Conservation (phyloP, 2,329 filamentous ascomycete species). For the Beauveria australis region DNA sequence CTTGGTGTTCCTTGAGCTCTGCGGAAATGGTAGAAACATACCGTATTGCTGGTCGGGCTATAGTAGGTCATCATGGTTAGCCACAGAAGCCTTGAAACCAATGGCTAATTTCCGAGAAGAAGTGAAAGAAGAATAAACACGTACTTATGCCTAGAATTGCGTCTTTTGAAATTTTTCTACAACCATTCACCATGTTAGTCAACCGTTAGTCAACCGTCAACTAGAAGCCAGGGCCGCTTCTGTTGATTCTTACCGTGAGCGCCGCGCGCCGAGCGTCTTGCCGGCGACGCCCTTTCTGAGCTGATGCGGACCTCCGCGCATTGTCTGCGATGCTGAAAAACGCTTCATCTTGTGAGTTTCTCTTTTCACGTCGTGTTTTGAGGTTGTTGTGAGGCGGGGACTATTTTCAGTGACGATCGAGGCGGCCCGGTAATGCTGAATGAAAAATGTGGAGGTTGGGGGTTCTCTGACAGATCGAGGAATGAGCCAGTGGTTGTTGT, state of each 20-base stretch:
- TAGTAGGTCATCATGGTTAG: not conserved
- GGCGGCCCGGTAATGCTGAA: no score
- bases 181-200: not conserved
- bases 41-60: constrained; percentile 12
- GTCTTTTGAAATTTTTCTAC: constrained; percentile 15
- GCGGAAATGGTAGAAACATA: not conserved
- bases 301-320: not conserved
- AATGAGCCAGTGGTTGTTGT: no score
- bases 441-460: no score
- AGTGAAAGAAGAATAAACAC: not conserved
- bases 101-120: no score
- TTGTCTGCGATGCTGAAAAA: not conserved
- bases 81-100: not conserved
- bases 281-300: not conserved
- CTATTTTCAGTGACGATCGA: not conserved
- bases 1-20: not conserved
- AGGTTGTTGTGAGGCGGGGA: not conserved
- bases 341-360: not conserved
- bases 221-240: no score
- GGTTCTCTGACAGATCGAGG: no score
- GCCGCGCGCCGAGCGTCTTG: not conserved
- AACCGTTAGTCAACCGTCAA: no score
- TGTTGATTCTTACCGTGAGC: not conserved
- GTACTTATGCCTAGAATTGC: constrained; percentile 13
- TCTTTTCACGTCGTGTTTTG: not conserved